phyloP scores from a whole-genome alignment of 306 rosid species.

The Cucumis melo region DNA sequence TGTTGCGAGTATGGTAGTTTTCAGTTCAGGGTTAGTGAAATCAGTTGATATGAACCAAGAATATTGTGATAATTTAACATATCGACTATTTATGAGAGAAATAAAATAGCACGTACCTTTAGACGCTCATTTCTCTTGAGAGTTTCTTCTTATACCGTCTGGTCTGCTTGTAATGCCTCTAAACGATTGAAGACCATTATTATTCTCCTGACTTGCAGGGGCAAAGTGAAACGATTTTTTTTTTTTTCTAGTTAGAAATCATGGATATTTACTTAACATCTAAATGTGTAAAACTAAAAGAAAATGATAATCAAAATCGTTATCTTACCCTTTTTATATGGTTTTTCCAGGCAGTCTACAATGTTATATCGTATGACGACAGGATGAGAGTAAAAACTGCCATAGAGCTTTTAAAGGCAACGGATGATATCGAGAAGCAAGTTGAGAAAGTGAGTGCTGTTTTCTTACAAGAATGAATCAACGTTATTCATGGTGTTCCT shows the following conservation, averaged over 20 bases:
- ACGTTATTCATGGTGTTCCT: not conserved
- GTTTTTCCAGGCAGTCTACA: conserved; percentile 50
- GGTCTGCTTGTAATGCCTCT: not conserved
- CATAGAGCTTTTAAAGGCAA: conserved; percentile 49
- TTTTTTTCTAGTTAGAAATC: not conserved
- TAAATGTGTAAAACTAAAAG: not conserved
- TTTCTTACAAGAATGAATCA: too few relatives aligned
- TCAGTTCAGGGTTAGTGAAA: not conserved
- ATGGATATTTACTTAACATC: not conserved
- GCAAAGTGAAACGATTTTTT: not conserved
- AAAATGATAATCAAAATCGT: not conserved
- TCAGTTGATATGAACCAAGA: not conserved
- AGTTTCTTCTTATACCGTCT: not conserved
- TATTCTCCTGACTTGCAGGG: not conserved
- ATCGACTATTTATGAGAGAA: not conserved
- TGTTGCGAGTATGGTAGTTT: not conserved
- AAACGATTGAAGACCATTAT: not conserved
- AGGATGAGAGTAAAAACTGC: conserved; percentile 54
- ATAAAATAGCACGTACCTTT: too few relatives aligned
- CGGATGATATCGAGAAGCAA: conserved; percentile 50
- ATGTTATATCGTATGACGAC: conserved; percentile 56
- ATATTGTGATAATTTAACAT: not conserved
- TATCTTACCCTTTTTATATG: not conserved
- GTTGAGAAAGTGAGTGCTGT: conserved; percentile 38
- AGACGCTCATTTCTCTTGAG: not conserved